Percentiles rank a stretch among this genome's conserved stretches.
phyloP scores from a whole-genome alignment of 176 grass and related monocot species.

The Zoysia japonica region DNA sequence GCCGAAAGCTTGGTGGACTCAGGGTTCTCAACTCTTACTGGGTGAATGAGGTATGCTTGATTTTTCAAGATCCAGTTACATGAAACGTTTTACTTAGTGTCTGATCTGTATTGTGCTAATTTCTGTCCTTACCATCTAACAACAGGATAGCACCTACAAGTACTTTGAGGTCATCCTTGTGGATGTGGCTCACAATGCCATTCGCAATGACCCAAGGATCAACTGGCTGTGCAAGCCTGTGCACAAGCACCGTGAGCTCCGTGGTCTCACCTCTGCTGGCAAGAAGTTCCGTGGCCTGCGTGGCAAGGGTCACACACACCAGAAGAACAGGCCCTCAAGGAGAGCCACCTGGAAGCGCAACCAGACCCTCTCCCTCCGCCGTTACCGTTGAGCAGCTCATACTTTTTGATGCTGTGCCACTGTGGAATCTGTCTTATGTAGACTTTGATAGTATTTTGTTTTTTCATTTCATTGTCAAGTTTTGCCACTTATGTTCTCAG shows the following conservation, averaged over 20 bases:
- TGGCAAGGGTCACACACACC: constrained; percentile 65
- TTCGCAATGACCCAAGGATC: constrained; percentile 78
- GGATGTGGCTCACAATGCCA: constrained; percentile 65
- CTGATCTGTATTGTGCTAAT: background rate
- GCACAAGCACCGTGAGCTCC: constrained; percentile 88
- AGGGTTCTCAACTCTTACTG: constrained; percentile 92
- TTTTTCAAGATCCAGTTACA: background rate
- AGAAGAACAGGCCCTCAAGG: constrained; percentile 70
- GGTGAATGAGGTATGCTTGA: constrained; percentile 75
- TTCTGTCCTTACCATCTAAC: background rate
- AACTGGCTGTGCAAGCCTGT: constrained; percentile 88
- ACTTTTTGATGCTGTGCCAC: constrained; percentile 22
- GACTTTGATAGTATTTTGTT: constrained; percentile 26
- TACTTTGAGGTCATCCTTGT: constrained; percentile 73
- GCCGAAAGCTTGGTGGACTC: constrained; percentile 75
- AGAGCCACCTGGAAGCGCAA: constrained; percentile 90
- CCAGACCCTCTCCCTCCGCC: constrained; percentile 76
- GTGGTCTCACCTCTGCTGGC: constrained; percentile 84
- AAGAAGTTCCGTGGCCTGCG: constrained; percentile 88
- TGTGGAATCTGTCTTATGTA: constrained; percentile 25
- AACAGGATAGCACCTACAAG: constrained; percentile 67
- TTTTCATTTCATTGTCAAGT: constrained; percentile 37
- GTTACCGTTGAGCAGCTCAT: constrained; percentile 71
- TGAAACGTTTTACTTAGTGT: background rate
- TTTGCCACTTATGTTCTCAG: background rate